Evolutionary conservation across 768 basidiomycete genomes (phyloP).

Genomic region (Leccinum olivaceopallidum): DNA sequence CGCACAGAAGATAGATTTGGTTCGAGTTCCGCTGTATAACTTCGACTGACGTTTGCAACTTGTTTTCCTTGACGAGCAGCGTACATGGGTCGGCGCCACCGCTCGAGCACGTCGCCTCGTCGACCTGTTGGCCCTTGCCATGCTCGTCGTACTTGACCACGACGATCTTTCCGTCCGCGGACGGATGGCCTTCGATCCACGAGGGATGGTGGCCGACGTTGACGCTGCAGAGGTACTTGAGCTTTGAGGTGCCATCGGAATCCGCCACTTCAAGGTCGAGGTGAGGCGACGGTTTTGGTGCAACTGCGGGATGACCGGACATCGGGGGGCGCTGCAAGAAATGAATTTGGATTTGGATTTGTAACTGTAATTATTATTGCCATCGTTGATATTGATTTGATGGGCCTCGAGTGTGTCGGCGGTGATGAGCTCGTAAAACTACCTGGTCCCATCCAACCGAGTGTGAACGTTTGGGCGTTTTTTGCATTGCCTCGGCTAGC

Average conservation of each 20-base stretch:
- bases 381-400: slow-evolving; percentile 2
- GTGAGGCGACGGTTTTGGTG: slow-evolving; percentile 18
- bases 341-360: not conserved
- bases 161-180: too few relatives aligned
- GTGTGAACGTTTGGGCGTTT: slow-evolving; percentile 4
- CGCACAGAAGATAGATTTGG: too few relatives aligned
- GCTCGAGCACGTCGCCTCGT: too few relatives aligned
- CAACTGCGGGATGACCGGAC: slow-evolving; percentile 16
- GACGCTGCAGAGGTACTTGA: too few relatives aligned
- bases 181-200: too few relatives aligned
- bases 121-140: too few relatives aligned
- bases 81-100: too few relatives aligned
- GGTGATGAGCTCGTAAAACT: slow-evolving; percentile 3
- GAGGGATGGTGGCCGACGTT: too few relatives aligned
- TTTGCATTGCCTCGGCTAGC: slow-evolving; percentile 14
- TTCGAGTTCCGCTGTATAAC: too few relatives aligned
- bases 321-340: slow-evolving; percentile 19
- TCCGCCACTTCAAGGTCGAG: slow-evolving; percentile 23
- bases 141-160: too few relatives aligned
- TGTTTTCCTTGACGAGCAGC: too few relatives aligned
- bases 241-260: not conserved
- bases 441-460: slow-evolving; percentile 13
- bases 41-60: too few relatives aligned
- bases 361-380: not conserved
- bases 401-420: slow-evolving; percentile 10